Percentiles rank a stretch among this genome's conserved stretches.
phyloP scores from a whole-genome alignment of 2,329 filamentous ascomycete genomes.

The Ambrosiella xylebori region DNA sequence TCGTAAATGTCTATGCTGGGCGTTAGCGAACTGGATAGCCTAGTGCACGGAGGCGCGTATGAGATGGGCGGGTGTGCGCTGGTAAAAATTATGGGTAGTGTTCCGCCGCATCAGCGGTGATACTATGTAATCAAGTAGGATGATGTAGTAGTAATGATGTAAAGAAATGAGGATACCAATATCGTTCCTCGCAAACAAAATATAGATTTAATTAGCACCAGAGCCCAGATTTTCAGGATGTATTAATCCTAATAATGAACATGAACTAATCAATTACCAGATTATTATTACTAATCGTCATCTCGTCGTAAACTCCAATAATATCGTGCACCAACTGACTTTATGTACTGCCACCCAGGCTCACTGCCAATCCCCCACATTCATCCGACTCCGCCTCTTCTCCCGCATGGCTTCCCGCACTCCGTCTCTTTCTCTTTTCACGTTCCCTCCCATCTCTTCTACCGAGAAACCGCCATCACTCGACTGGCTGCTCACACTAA shows the following conservation, averaged over 20 bases:
- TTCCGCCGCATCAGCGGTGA: background rate
- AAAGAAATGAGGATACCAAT: too few relatives aligned
- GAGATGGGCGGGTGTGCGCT: background rate
- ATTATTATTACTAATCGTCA: background rate
- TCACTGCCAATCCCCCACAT: constrained; percentile 7
- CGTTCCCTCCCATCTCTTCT: background rate
- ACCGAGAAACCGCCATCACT: background rate
- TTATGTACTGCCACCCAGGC: background rate
- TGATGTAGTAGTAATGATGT: too few relatives aligned
- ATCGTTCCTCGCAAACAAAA: too few relatives aligned
- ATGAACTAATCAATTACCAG: background rate
- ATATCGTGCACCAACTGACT: background rate
- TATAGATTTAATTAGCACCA: too few relatives aligned
- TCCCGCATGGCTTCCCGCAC: background rate
- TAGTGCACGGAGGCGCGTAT: background rate
- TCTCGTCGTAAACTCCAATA: background rate
- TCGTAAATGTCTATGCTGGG: too few relatives aligned
- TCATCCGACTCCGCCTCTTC: constrained; percentile 9
- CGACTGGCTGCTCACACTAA: background rate
- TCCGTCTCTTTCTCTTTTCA: background rate
- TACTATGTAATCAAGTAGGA: too few relatives aligned
- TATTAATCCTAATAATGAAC: background rate
- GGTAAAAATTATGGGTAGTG: background rate
- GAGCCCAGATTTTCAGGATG: too few relatives aligned
- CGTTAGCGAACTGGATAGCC: background rate